phyloP scores from a whole-genome alignment of 176 grass and related monocot genomes.

The Ampelocalamus luodianensis region DNA sequence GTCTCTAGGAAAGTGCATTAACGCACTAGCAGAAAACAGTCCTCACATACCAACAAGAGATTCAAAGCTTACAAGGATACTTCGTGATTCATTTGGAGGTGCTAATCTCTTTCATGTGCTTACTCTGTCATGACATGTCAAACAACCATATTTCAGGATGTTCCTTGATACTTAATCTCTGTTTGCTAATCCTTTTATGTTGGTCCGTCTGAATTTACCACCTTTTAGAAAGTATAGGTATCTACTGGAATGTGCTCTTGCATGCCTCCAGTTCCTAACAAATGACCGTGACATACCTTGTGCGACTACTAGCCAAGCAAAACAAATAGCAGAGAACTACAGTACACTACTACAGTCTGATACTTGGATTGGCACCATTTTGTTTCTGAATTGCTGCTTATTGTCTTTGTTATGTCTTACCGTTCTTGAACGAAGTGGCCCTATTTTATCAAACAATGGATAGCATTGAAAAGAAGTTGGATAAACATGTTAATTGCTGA shows the following conservation, averaged over 20 bases:
- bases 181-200: slow-evolving; percentile 10
- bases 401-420: slow-evolving; percentile 2
- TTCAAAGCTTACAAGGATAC: slow-evolving; percentile 93
- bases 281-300: background rate
- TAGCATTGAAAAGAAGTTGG: background rate
- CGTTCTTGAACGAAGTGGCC: background rate
- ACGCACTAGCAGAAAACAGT: slow-evolving; percentile 92
- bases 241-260: background rate
- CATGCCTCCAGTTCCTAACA: background rate
- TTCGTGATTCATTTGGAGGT: slow-evolving; percentile 99
- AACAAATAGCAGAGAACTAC: slow-evolving; percentile 5
- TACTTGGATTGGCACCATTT: background rate
- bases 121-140: slow-evolving; percentile 26
- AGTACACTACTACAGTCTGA: slow-evolving; percentile 25
- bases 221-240: background rate
- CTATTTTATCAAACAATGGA: slow-evolving; percentile 6
- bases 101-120: slow-evolving; percentile 36
- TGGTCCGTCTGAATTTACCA: background rate
- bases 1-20: slow-evolving; percentile 96
- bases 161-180: slow-evolving; percentile 22
- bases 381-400: slow-evolving; percentile 2
- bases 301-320: slow-evolving; percentile 15
- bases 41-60: slow-evolving; percentile 92
- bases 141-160: background rate
- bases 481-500: slow-evolving; percentile 23